Evolutionary conservation across 441 rosid species (phyloP).

Genomic region (Gossypium schwendimanii): DNA sequence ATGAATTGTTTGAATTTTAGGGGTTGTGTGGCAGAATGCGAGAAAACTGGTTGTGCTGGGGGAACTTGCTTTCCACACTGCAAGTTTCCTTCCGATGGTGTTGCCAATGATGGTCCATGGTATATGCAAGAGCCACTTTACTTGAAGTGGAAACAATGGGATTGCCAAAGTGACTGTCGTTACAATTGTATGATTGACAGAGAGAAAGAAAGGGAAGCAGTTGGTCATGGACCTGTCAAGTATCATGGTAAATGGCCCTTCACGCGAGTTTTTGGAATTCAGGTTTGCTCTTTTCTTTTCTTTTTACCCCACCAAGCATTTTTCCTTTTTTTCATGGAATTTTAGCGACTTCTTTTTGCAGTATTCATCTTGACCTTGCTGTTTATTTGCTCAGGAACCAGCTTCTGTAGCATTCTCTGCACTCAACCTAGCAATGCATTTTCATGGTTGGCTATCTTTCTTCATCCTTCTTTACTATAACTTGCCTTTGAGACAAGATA

Average conservation of each 20-base stretch:
- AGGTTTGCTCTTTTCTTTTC: conserved; percentile 43
- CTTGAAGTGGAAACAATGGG: conserved; percentile 72
- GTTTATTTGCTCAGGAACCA: conserved; percentile 56
- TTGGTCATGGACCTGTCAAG: conserved; percentile 59
- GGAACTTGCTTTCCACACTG: conserved; percentile 67
- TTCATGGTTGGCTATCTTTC: conserved; percentile 89
- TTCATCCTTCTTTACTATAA: conserved; percentile 64
- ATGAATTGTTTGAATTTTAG: conserved; percentile 24
- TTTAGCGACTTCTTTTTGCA: not conserved
- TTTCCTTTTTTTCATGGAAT: not conserved
- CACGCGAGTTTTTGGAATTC: conserved; percentile 72
- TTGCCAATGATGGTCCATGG: conserved; percentile 52
- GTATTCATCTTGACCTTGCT: conserved; percentile 14
- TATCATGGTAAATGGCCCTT: conserved; percentile 99
- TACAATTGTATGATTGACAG: conserved; percentile 75
- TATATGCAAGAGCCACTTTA: conserved; percentile 74
- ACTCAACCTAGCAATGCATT: conserved; percentile 79
- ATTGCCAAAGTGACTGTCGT: conserved; percentile 79
- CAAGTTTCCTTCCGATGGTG: conserved; percentile 50
- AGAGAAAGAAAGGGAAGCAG: conserved; percentile 59
- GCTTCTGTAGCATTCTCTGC: conserved; percentile 79
- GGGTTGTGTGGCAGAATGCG: conserved; percentile 51
- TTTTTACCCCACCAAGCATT: not conserved
- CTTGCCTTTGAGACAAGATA: conserved; percentile 58
- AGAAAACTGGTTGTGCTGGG: conserved; percentile 57